Base-by-base conservation (phyloP, 345 rosid species). In the Hypericum androsaemum region DNA sequence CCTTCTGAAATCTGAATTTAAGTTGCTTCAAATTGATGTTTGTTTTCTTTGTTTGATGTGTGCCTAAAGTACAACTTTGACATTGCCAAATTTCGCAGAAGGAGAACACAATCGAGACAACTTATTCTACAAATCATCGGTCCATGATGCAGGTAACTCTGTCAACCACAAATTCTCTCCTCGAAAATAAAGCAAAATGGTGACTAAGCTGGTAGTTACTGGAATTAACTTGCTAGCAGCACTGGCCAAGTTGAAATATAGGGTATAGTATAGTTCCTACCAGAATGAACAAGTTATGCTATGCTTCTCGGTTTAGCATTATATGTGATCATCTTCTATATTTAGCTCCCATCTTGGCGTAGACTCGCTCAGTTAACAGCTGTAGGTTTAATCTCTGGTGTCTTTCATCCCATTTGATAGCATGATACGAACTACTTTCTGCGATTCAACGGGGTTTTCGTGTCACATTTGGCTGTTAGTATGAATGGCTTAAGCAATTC, bases 71-170 rank as follows among this genome's bases (percentile, higher is more conserved):
- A 8, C 7, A 7, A 36, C 50, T n/a, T 47, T 37, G 41, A 8
- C 50, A 4, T 43, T 51, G 36, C 61, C 59, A 22, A 10, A 64
- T 39, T 53, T 54, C 66, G 73, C 81, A 88, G 97, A 88, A 76
- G 63, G 89, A 88, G 63, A 75, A 59, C 52, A 90, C 80, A 59
- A 58, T 90, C 22, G 96, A 82, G 64, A 84, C 98, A 56, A 86
- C 98, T 3, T 90, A 87, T 61, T 79, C 95, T 28, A 72, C 88
- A 44, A 90, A 87, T 77, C 83, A 79, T 6, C 77, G 74, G 43
- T 76, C 96, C 12, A 90, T 90, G 98, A 90, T 90, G 96, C 98
- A 90, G 67, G 98, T 87, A 61, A 71, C 81, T 36, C 45, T 56
- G 57, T 39, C 35, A 52, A 12, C 1, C 37, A 13, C 14, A 28